A percentile compares a stretch with the other conserved stretches of the same genome.
Conservation (phyloP, 495 filamentous ascomycete species). For the Pyronema domesticum region DNA sequence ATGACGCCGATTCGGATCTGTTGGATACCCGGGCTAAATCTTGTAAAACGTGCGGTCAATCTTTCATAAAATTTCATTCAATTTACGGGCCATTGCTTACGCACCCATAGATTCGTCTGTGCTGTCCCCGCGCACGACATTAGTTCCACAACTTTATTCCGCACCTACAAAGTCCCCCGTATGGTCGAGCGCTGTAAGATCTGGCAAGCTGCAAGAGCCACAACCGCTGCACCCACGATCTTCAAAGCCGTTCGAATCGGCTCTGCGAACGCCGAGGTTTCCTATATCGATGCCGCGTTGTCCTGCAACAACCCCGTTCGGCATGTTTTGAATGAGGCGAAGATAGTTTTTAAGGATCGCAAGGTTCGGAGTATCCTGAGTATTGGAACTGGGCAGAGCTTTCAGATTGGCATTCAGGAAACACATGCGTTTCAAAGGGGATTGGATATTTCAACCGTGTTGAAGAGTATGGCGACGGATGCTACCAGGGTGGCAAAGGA, state of each 20-base stretch:
- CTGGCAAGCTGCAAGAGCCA: slow-evolving; percentile 29
- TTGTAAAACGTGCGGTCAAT: not conserved
- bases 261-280: slow-evolving; percentile 1
- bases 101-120: slow-evolving; percentile 9
- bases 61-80: not conserved
- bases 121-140: slow-evolving; percentile 5
- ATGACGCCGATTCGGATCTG: slow-evolving; percentile 3
- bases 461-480: slow-evolving; percentile 15
- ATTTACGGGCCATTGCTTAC: not conserved
- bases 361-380: slow-evolving; percentile 18
- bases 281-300: slow-evolving; percentile 23
- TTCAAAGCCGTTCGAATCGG: slow-evolving; percentile 27
- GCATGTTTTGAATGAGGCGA: slow-evolving; percentile 19
- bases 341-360: not conserved
- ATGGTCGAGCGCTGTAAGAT: slow-evolving; percentile 18
- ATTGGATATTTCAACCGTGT: slow-evolving; percentile 10
- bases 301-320: slow-evolving; percentile 24
- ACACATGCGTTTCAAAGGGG: not conserved
- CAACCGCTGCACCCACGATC: slow-evolving; percentile 28
- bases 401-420: slow-evolving; percentile 8
- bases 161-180: slow-evolving; percentile 9
- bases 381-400: slow-evolving; percentile 19
- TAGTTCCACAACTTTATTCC: slow-evolving; percentile 4
- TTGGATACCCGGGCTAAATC: not conserved
- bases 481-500: slow-evolving; percentile 8